Evolutionary conservation across 495 filamentous ascomycete species (phyloP).

Genomic region (Aspergillus homomorphus): DNA sequence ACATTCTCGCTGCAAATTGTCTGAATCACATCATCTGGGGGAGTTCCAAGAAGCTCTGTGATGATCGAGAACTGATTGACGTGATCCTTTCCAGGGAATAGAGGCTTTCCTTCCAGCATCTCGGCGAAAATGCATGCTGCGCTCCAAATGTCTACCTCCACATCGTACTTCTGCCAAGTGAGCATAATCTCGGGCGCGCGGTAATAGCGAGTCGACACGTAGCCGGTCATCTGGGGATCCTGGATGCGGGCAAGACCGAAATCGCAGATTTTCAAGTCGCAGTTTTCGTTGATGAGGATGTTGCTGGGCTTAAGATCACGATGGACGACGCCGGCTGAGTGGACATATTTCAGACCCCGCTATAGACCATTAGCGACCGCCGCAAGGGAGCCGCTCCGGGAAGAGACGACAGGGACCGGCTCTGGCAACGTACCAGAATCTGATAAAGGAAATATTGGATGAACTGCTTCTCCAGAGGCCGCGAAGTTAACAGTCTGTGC

Average conservation of each 20-base stretch:
- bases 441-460: constrained; percentile 99
- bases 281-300: constrained; percentile 99
- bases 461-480: constrained; percentile 97
- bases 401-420: constrained; percentile 7
- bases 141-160: constrained; percentile 99
- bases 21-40: constrained; percentile 96
- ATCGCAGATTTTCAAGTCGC: constrained; percentile 98
- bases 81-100: constrained; percentile 98
- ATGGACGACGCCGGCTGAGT: constrained; percentile 96
- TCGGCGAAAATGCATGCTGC: constrained; percentile 98
- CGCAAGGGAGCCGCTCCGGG: neutral
- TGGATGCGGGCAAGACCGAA: constrained; percentile 97
- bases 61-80: constrained; percentile 99
- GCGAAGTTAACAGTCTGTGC: constrained; percentile 89
- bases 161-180: constrained; percentile 99
- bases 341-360: constrained; percentile 98
- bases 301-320: constrained; percentile 97
- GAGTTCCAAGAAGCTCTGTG: constrained; percentile 95
- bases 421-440: constrained; percentile 66
- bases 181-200: constrained; percentile 99
- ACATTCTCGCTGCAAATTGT: constrained; percentile 99
- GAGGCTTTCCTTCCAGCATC: constrained; percentile 97
- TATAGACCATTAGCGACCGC: constrained; percentile 42
- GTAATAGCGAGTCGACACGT: constrained; percentile 98
- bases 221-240: constrained; percentile 99